Percentiles rank a stretch among this genome's conserved stretches.
Conservation (phyloP, 2,329 filamentous ascomycete species). For the Xylariaceae sp. region DNA sequence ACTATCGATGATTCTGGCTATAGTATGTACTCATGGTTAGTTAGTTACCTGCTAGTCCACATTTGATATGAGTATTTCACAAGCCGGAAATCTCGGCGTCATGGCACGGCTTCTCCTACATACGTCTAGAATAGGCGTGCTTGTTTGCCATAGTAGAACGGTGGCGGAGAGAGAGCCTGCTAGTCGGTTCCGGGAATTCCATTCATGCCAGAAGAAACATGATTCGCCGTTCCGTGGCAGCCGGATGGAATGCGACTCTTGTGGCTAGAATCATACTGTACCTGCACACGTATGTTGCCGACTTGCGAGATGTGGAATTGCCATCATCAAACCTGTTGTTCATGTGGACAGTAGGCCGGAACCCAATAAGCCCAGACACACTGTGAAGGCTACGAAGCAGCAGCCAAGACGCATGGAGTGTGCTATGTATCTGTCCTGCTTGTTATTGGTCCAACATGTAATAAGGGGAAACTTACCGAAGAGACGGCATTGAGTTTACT, state of each 20-base stretch:
- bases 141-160: neutral
- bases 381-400: constrained; percentile 5
- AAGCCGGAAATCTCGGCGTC: neutral
- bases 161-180: neutral
- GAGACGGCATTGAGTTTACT: neutral
- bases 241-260: constrained; percentile 20
- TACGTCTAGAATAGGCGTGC: neutral
- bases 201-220: constrained; percentile 5
- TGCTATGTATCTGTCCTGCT: neutral
- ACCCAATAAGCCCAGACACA: constrained; percentile 11
- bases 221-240: constrained; percentile 19
- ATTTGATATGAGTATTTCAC: neutral
- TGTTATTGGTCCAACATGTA: neutral
- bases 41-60: neutral
- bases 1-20: neutral
- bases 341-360: constrained; percentile 11
- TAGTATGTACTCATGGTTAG: too few relatives aligned
- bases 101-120: neutral
- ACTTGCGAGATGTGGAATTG: constrained; percentile 7
- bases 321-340: constrained; percentile 1
- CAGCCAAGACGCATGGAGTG: constrained; percentile 3
- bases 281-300: too few relatives aligned
- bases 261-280: constrained; percentile 20
- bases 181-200: constrained; percentile 3
- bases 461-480: neutral